Base-by-base conservation (phyloP, 805 yeast species). In the Tetrapisispora fleetii region DNA sequence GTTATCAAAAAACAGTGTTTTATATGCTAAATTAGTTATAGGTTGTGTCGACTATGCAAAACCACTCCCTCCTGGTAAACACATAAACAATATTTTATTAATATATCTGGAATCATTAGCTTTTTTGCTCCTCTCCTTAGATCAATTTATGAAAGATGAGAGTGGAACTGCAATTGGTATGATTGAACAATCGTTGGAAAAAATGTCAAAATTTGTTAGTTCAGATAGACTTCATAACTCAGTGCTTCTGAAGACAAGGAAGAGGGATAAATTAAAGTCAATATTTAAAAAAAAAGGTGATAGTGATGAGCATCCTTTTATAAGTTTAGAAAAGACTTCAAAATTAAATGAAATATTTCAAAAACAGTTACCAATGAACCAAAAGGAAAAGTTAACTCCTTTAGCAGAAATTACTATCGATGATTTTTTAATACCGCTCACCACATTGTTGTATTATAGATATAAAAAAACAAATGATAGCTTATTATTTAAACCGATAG, bases 121-220 rank as follows among this genome's bases (percentile, higher is more conserved):
- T 2, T 58, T 56, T 37, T 46, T 60, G 22, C 41, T 64, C 40
- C 22, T 63, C 16, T 64, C 68, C 1, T 50, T 64, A 37, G 63
- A 64, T 39, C 57, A 58, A 46, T 64, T 55, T 46, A 51, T 55
- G 27, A 48, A 48, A 16, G 59, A 60, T 36, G 55, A 60, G 36
- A 48, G 53, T 21, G 67, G 67, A 5, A 40, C 49, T n/a, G 58
- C 68, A 2, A 49, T 60, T 17, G 67, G 66, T 1, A 57, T 64
- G 64, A 46, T 64, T 17, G 55, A 59, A 10, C 51, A 50, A 16
- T 51, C 62, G 2, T 50, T 58, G 17, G 49, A 55, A 16, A 42
- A 46, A 6, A 51, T 56, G 16, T 46, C 54, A 22, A 45, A 48
- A 22, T 51, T 61, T 14, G 54, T 57, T 1, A 56, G 59, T 1